Percentiles rank a stretch among this genome's conserved stretches.
phyloP scores from a whole-genome alignment of 805 yeast species.

The Sugiyamaella lignohabitans region DNA sequence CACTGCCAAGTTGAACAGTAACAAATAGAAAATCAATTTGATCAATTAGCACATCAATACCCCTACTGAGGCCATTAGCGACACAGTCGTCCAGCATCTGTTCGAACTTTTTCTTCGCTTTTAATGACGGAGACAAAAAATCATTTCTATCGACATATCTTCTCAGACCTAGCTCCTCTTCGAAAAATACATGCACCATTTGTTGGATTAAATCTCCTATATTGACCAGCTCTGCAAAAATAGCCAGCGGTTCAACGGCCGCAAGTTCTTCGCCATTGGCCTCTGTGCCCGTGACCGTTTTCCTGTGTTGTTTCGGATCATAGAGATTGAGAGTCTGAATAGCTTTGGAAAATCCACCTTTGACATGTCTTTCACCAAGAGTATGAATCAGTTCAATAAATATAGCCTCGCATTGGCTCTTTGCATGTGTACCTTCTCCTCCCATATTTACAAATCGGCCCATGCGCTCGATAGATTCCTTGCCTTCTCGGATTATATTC shows the following conservation, averaged over 20 bases:
- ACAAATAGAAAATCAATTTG: conserved; percentile 63
- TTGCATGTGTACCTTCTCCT: conserved; percentile 32
- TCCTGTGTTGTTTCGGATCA: conserved; percentile 45
- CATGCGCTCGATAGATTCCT: conserved; percentile 54
- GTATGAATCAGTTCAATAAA: conserved; percentile 60
- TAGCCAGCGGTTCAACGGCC: conserved; percentile 72
- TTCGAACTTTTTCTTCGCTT: conserved; percentile 76
- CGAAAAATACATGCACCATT: conserved; percentile 85
- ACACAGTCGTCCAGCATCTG: conserved; percentile 76
- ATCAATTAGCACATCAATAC: conserved; percentile 79
- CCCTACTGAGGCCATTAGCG: conserved; percentile 88
- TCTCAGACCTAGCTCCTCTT: conserved; percentile 61
- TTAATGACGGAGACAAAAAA: conserved; percentile 69
- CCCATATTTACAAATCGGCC: conserved; percentile 37
- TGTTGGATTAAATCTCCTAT: conserved; percentile 89
- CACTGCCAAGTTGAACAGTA: conserved; percentile 51
- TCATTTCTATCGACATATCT: conserved; percentile 67
- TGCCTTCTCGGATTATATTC: conserved; percentile 61
- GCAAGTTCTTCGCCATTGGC: conserved; percentile 15
- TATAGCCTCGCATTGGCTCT: conserved; percentile 49
- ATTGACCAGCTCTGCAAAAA: conserved; percentile 85
- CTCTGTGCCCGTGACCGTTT: conserved; percentile 20
- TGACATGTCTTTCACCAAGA: conserved; percentile 69
- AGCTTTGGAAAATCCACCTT: conserved; percentile 79
- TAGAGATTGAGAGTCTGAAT: conserved; percentile 61